A percentile compares a stretch with the other conserved stretches of the same genome.
These are phyloP conservation scores for Punctularia strigosozonata DNA, from an alignment of 768 basidiomycete genomes.

Conservation along the genomic window DNA sequence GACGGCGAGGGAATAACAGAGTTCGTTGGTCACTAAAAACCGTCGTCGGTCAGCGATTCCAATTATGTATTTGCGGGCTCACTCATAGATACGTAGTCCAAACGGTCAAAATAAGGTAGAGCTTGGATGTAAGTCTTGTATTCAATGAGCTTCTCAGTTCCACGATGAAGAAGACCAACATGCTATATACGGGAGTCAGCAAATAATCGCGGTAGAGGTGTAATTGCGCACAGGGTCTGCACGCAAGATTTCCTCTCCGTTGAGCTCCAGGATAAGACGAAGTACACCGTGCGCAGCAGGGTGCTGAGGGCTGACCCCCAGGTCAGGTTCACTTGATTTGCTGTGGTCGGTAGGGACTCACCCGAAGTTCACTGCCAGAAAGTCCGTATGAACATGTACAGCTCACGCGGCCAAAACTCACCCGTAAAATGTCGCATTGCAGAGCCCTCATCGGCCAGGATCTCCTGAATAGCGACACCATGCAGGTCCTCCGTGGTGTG, in stretches of 20 bases:
- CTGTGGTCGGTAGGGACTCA: conserved; percentile 15
- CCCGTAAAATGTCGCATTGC: conserved; percentile 89
- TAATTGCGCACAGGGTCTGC: conserved; percentile 58
- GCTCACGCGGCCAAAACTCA: conserved; percentile 21
- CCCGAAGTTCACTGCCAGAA: conserved; percentile 81
- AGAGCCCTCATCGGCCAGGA: conserved; percentile 67
- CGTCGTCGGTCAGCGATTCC: not conserved
- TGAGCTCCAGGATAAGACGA: conserved; percentile 92
- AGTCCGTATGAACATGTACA: conserved; percentile 1
- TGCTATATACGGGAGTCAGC: conserved; percentile 38
- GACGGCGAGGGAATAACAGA: conserved; percentile 93
- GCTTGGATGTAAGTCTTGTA: conserved; percentile 99
- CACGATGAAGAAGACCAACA: conserved; percentile 91
- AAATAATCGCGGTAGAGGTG: not conserved
- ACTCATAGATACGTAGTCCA: conserved; percentile 99
- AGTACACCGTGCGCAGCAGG: conserved; percentile 98
- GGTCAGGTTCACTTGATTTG: not conserved
- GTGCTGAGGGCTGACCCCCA: conserved; percentile 69
- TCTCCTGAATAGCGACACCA: conserved; percentile 64
- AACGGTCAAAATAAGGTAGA: conserved; percentile 94
- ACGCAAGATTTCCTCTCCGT: conserved; percentile 89
- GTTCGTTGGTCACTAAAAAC: conserved; percentile 88
- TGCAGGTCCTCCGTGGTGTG: conserved; percentile 82
- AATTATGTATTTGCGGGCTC: conserved; percentile 19
- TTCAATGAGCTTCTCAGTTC: conserved; percentile 97